phyloP scores from a whole-genome alignment of 2,329 filamentous ascomycete genomes.

The Alternaria angustiovoidea region DNA sequence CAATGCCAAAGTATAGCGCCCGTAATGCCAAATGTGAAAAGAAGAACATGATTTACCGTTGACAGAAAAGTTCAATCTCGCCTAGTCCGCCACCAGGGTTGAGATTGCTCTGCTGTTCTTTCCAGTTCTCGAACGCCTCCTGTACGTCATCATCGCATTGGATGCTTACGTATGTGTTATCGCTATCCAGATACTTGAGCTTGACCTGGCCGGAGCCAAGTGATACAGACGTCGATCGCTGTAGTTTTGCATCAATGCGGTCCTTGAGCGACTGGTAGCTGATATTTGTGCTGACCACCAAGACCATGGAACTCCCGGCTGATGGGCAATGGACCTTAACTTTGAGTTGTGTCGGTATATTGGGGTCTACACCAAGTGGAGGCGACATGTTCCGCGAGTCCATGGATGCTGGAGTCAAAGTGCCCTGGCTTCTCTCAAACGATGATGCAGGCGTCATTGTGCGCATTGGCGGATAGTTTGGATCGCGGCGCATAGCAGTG shows the following conservation, averaged over 20 bases:
- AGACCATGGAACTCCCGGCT: conserved; percentile 87
- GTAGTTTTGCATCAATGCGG: conserved; percentile 93
- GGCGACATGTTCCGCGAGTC: conserved; percentile 51
- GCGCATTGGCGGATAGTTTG: conserved; percentile 37
- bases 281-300: conserved; percentile 97
- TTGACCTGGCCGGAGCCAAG: conserved; percentile 84
- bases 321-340: conserved; percentile 85
- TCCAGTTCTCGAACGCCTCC: conserved; percentile 94
- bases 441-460: conserved; percentile 52
- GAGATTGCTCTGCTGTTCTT: conserved; percentile 73
- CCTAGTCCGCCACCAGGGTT: conserved; percentile 73
- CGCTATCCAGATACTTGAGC: conserved; percentile 83
- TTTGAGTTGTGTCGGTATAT: conserved; percentile 80
- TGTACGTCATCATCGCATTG: conserved; percentile 96
- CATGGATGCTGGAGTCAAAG: conserved; percentile 49
- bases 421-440: conserved; percentile 48
- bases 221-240: conserved; percentile 82
- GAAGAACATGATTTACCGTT: conserved; percentile 34
- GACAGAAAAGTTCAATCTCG: conserved; percentile 74
- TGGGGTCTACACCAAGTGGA: conserved; percentile 38
- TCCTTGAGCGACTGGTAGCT: conserved; percentile 93
- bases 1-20: conserved; percentile 10
- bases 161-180: conserved; percentile 92
- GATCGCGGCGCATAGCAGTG: conserved; percentile 42
- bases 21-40: conserved; percentile 5